Evolutionary conservation across 495 filamentous ascomycete genomes (phyloP), one percentile per base, ranked within the genome.

Genomic region (Staphylotrichum tortipilum): DNA sequence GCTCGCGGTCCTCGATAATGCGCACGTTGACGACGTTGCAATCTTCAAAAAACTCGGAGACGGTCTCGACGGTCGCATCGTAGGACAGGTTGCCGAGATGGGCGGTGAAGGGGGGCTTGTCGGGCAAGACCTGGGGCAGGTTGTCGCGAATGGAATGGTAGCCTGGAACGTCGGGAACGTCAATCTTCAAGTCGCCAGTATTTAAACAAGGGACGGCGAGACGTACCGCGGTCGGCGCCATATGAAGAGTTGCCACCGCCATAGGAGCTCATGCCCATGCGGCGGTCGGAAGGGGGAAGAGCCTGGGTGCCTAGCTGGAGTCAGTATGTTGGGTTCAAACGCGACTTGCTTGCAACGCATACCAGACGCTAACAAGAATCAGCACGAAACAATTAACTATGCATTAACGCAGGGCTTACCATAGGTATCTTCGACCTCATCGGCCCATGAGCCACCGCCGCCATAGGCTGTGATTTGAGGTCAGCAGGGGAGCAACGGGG

Each of bases 81-180:
- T 94, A 98, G 18, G 91, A 88, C 42, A 98, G 80, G 61, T 98
- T 98, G 52, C 94, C 92, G 44, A 98, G 79, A 73, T 98, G 94
- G 39, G 86, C 89, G 37, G 92, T 97, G 71, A 79, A 98, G 0
- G 92, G 92, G 24, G 92, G 91, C 70, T 89, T 88, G 31, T 84
- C 81, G 18, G 92, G 92, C 35, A 97, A 78, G n/a, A 60, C 53
- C 50, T 58, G 56, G 36, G 88, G 86, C 47, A 95, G 79, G 56
- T 84, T 78, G 57, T 95, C 88, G 54, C 89, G 85, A 50, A 79
- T 64, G 42, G 81, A 61, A 34, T 55, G 77, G 60, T 82, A 87
- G 56, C 81, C 83, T 74, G 46, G 8, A 40, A 34, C 15, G 18
- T n/a, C n/a, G 9, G 18, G 7, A 22, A 18, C 9, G 50, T 29